phyloP scores from a whole-genome alignment of 139 green algal genomes.

The Volvox reticuliferus region DNA sequence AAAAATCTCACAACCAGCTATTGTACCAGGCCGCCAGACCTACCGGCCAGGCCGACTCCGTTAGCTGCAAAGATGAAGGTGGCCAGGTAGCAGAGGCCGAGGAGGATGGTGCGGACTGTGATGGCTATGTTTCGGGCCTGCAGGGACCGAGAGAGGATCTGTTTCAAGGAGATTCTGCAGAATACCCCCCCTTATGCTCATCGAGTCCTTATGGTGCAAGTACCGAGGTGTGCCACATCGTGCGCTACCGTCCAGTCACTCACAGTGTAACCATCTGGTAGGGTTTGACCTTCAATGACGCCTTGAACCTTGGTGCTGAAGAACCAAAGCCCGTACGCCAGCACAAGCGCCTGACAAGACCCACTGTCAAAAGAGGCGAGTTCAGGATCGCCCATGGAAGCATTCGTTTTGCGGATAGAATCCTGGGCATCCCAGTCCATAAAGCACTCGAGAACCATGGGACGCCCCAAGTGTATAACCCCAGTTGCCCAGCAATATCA shows the following conservation, averaged over 20 bases:
- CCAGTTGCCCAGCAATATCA: too few relatives aligned
- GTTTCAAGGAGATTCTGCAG: too few relatives aligned
- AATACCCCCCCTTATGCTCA: too few relatives aligned
- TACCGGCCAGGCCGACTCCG: constrained; percentile 66
- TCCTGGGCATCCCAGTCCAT: not conserved
- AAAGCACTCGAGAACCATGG: not conserved
- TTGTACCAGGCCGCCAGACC: not conserved
- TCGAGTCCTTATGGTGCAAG: too few relatives aligned
- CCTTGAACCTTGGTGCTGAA: constrained; percentile 70
- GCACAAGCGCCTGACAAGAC: constrained; percentile 59
- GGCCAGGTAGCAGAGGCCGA: constrained; percentile 75
- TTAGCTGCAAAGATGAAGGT: constrained; percentile 85
- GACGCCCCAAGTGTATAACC: not conserved
- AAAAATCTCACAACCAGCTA: not conserved
- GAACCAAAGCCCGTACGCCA: constrained; percentile 69
- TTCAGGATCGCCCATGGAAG: too few relatives aligned
- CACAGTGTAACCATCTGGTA: constrained; percentile 59
- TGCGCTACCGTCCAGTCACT: too few relatives aligned
- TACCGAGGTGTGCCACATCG: too few relatives aligned
- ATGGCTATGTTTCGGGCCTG: constrained; percentile 78
- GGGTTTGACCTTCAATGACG: not conserved
- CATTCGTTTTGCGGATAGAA: not conserved
- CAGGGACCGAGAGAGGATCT: not conserved
- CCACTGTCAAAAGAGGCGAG: constrained; percentile 47
- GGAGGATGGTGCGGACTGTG: constrained; percentile 81